A percentile compares a stretch with the other conserved stretches of the same genome.
phyloP scores from a whole-genome alignment of 345 rosid species.

The Durio zibethinus region DNA sequence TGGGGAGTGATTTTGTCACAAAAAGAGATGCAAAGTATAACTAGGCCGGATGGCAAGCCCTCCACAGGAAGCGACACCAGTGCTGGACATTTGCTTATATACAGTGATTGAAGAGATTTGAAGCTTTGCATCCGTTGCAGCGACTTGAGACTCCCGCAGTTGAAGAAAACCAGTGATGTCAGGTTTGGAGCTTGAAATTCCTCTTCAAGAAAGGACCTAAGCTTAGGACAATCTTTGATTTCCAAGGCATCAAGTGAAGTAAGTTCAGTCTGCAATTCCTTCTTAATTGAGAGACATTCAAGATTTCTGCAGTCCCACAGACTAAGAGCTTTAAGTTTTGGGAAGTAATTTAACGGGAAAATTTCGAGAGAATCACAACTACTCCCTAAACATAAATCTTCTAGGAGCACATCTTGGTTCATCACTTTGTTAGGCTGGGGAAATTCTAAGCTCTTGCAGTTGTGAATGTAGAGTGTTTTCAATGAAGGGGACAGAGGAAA shows the following conservation, averaged over 20 bases:
- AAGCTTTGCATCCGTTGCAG: not conserved
- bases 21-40: not conserved
- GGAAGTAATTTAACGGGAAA: not conserved
- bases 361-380: not conserved
- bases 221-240: not conserved
- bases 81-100: not conserved
- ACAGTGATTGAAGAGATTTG: not conserved
- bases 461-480: not conserved
- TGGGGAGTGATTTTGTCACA: constrained; percentile 5
- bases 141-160: not conserved
- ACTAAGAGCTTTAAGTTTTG: not conserved
- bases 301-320: not conserved
- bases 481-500: not conserved
- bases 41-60: not conserved
- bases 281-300: not conserved
- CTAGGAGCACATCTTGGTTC: not conserved
- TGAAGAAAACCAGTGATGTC: not conserved
- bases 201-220: not conserved
- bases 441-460: not conserved
- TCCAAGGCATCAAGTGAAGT: not conserved
- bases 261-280: not conserved
- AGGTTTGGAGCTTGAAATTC: not conserved
- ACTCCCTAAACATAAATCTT: constrained; percentile 2
- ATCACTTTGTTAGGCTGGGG: not conserved
- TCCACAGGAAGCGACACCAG: not conserved